Evolutionary conservation across 163 green algal species (phyloP), one percentile per base, ranked within the genome.

Genomic region (Chlamydomonas reinhardtii): DNA sequence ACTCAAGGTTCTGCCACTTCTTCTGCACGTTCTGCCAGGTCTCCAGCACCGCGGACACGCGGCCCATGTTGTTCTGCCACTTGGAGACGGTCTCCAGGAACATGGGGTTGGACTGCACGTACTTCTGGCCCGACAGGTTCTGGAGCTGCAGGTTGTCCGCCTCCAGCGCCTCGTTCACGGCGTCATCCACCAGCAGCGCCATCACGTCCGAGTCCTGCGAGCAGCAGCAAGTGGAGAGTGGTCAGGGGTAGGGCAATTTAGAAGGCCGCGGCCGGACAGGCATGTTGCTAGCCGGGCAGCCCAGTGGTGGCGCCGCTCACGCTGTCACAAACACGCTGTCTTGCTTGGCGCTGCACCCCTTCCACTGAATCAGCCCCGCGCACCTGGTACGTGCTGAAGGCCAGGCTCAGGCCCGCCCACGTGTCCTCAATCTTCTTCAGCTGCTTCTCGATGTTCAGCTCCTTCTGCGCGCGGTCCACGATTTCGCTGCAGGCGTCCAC

Each of bases 351-450:
- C 39, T 48, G 39, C 39, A 48, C 39, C 39, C 39, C 5, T n/a
- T n/a, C n/a, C n/a, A 6, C 43, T 54, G 6, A 11, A 6, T 54
- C 6, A 54, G 48, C 48, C 48, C 12, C 48, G n/a, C 54, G 11
- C 27, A 90, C 85, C 85, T 94, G 92, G 79, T 96, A 96, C 5
- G 92, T 88, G 2, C 84, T 83, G 77, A 99, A 99, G 16, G 87
- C 85, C 17, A 99, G 87, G 37, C 90, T 92, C 54, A 97, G 92
- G 20, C 68, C 89, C 3, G 83, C 85, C 97, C 97, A 99, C 0
- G 94, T 97, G 68, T 97, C 94, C 82, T 98, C 96, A 66, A 99
- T 98, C 89, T 97, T 98, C 85, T 95, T 94, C 37, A 99, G 92
- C 65, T 94, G 90, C 89, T 96, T 97, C 91, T 99, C 96, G 81